Percentiles rank a stretch among this genome's conserved stretches.
phyloP scores from a whole-genome alignment of 208 protist genomes.

The Wallacemonas sp. region DNA sequence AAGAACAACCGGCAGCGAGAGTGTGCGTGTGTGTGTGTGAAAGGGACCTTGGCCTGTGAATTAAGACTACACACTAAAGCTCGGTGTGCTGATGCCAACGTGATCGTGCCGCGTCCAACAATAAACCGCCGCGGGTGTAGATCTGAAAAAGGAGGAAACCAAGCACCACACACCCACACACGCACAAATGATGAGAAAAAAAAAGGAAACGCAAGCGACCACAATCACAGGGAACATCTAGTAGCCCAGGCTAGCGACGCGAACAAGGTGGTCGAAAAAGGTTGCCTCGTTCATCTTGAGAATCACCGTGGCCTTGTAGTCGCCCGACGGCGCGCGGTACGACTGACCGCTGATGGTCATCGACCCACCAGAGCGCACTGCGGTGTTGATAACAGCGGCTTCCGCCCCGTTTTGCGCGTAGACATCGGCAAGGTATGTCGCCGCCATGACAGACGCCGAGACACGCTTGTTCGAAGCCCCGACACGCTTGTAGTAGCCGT shows the following conservation, averaged over 20 bases:
- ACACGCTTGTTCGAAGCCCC: constrained; percentile 11
- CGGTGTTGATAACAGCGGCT: constrained; percentile 24
- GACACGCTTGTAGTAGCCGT: constrained; percentile 34
- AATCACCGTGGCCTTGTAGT: constrained; percentile 31
- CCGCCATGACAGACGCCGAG: constrained; percentile 22
- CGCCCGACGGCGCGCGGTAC: constrained; percentile 20
- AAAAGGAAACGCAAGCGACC: constrained; percentile 5
- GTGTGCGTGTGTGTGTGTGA: not conserved
- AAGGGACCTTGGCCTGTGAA: not conserved
- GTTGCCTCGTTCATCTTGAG: constrained; percentile 16
- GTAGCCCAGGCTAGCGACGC: constrained; percentile 11
- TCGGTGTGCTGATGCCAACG: too few species aligned
- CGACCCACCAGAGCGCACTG: constrained; percentile 25
- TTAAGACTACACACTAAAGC: too few species aligned
- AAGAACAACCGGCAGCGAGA: too few species aligned
- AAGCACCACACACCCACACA: not conserved
- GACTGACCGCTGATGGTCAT: constrained; percentile 23
- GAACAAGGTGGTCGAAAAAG: constrained; percentile 43
- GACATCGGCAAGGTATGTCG: constrained; percentile 23
- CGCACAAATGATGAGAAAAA: not conserved
- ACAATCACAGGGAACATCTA: not conserved
- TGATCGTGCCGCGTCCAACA: too few species aligned
- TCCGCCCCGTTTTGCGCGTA: constrained; percentile 20
- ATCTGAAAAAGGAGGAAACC: too few species aligned
- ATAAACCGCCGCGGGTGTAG: too few species aligned